Base-by-base conservation (phyloP, 2,329 filamentous ascomycete species). In the Ceratocystis colombiana region DNA sequence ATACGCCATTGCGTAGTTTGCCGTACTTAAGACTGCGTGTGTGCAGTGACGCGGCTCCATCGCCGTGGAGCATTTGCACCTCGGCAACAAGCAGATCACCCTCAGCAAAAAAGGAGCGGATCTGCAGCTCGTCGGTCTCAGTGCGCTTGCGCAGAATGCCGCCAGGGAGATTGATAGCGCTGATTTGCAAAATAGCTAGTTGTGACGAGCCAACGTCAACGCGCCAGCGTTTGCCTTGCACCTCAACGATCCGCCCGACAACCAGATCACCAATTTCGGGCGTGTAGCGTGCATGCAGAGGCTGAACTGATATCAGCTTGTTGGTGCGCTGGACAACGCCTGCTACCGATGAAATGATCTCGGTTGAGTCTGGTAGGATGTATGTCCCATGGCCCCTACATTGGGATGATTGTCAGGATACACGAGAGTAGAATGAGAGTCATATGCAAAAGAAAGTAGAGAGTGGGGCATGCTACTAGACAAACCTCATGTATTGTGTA, bases 211-310 rank as follows among this genome's bases (percentile, higher is more conserved):
- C 88, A 62, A 99, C 89, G 75, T 99, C 94, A 65, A 99, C 93
- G 72, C 89, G 90, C 94, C 94, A 99, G 64, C 93, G 85, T 75
- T 87, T 86, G 45, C 89, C 87, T 76, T 96, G 91, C n/a, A 99
- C 94, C 76, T 95, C 90, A 69, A 94, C 86, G 72, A 99, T 96
- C 69, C 94, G 85, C 46, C 94, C 94, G 15, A 99, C 87, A 2
- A 99, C 90, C 3, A 99, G 82, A 76, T 99, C 94, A 71, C 94
- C 94, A 68, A 99, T 96, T 76, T 96, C 93, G 41, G 94, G 94
- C 1, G 86, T 90, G 79, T 99, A 99, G 69, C 94, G 88, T 20
- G 94, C 92, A 69, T 92, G 90, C 2, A 99, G 82, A 5, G 94
- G 91, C 1, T 88, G 86, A 67, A 99, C 89, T 1, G 90, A 96